Base-by-base conservation (phyloP, 2,329 filamentous ascomycete species). In the Cyphellophora attinorum region DNA sequence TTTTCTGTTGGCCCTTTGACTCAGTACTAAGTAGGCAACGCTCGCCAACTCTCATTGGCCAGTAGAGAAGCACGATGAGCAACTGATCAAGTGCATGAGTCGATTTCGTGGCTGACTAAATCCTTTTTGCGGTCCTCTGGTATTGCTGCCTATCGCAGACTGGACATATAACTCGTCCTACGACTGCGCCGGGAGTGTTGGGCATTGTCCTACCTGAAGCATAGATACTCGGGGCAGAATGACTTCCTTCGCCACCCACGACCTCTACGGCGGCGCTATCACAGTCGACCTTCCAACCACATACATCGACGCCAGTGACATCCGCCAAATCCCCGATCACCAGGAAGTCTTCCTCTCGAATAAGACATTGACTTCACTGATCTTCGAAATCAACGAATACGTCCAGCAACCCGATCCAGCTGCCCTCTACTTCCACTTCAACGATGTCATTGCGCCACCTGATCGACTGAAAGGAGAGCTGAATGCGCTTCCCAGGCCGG, bases 331-430 rank as follows among this genome's bases (percentile, higher is more conserved):
- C 31, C 48, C 48, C 3, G 43, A 89, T 56, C 83, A 93, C 58
- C 88, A 96, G 64, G 89, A 95, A 67, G 81, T 95, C 48, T 94
- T 79, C 64, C 79, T 95, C 52, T 85, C 93, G 55, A 71, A 74
- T 45, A 72, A 81, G 43, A 86, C 85, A 32, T 88, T 88, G 58
- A 85, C 84, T 3, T 86, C 75, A 60, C 78, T 94, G 56, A 88
- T 94, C 49, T 73, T 95, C 58, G 89, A 96, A 51, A 85, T 96
- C 52, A 81, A 83, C 35, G 81, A 95, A 64, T 81, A 83, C 37
- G 79, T 93, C 14, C 72, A 53, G 5, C 41, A 8, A 5, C 15
- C 11, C 5, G 19, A 18, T 19, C 49, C 34, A 27, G 17, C 19
- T 16, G 46, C 46, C 13, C 38, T 45, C 4, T 58, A 66, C 43